Percentiles rank a stretch among this genome's conserved stretches.
Evolutionary conservation across 2,329 filamentous ascomycete genomes (phyloP).

Genomic region (Dothistroma pini): DNA sequence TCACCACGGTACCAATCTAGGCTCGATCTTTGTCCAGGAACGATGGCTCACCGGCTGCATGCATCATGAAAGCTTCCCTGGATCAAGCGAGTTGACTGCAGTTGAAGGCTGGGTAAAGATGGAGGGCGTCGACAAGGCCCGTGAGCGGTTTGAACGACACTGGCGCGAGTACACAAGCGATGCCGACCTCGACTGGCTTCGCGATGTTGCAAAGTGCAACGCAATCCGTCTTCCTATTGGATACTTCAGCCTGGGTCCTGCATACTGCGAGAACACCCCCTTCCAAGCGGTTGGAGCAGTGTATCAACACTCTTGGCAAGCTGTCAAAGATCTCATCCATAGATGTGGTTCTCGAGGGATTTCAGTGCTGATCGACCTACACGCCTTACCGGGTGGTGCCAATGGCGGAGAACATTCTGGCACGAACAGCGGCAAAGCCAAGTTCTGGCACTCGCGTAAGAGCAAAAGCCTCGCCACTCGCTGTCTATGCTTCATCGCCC

Average conservation of each 20-base stretch:
- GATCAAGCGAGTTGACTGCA: slow-evolving; percentile 52
- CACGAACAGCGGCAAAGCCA: slow-evolving; percentile 50
- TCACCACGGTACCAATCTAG: slow-evolving; percentile 58
- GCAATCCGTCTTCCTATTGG: slow-evolving; percentile 59
- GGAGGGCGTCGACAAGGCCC: slow-evolving; percentile 48
- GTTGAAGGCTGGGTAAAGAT: slow-evolving; percentile 47
- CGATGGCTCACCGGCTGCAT: slow-evolving; percentile 54
- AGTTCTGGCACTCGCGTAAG: slow-evolving; percentile 47
- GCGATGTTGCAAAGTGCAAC: slow-evolving; percentile 51
- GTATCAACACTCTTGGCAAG: slow-evolving; percentile 53
- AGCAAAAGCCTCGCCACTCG: slow-evolving; percentile 47
- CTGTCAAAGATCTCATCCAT: slow-evolving; percentile 46
- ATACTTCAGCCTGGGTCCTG: slow-evolving; percentile 54
- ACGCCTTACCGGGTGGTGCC: slow-evolving; percentile 57
- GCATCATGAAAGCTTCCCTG: slow-evolving; percentile 44
- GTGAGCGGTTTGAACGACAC: slow-evolving; percentile 51
- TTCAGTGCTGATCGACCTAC: slow-evolving; percentile 56
- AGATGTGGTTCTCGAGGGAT: slow-evolving; percentile 49
- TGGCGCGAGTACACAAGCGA: slow-evolving; percentile 52
- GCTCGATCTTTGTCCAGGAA: slow-evolving; percentile 58
- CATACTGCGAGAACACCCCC: slow-evolving; percentile 50
- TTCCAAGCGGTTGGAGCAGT: slow-evolving; percentile 50
- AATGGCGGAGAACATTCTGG: slow-evolving; percentile 56
- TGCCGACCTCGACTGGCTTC: slow-evolving; percentile 52
- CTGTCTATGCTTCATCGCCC: slow-evolving; percentile 50